Conservation (phyloP, 75 land plant species). For the Isoetes taiwanensis region DNA sequence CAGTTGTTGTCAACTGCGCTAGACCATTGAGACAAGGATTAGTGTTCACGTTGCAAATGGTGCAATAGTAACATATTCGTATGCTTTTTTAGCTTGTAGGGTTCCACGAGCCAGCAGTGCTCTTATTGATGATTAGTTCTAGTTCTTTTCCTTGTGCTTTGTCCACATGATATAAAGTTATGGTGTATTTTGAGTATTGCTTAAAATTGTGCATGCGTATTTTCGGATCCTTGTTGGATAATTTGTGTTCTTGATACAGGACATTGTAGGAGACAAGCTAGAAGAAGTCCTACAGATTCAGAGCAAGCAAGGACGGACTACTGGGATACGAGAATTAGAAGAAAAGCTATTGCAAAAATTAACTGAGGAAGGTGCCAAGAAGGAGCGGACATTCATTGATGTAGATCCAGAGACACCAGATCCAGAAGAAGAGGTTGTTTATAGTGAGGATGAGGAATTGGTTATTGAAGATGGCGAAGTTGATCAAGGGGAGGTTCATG, state of each 20-base stretch:
- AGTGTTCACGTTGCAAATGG: too few relatives aligned
- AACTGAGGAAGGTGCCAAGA: conserved; percentile 47
- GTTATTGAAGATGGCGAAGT: conserved; percentile 65
- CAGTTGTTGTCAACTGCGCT: too few relatives aligned
- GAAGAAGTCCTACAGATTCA: conserved; percentile 46
- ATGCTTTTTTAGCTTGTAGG: too few relatives aligned
- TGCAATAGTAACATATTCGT: too few relatives aligned
- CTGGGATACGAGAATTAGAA: conserved; percentile 57
- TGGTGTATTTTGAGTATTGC: too few relatives aligned
- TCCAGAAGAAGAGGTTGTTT: conserved; percentile 25
- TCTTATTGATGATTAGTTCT: not conserved
- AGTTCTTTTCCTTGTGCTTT: not conserved
- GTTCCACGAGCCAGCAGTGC: too few relatives aligned
- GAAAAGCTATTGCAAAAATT: conserved; percentile 47
- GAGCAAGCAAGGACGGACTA: conserved; percentile 55
- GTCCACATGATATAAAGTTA: too few relatives aligned
- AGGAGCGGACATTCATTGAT: conserved; percentile 10
- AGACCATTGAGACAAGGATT: too few relatives aligned
- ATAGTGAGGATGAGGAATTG: conserved; percentile 61
- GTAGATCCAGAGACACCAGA: conserved; percentile 27
- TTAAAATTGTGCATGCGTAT: too few relatives aligned
- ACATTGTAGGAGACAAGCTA: conserved; percentile 67
- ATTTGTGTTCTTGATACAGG: too few relatives aligned
- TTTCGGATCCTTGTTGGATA: too few relatives aligned
- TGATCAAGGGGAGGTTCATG: conserved; percentile 95